Evolutionary conservation across 768 basidiomycete species (phyloP).

Genomic region (Amanita pseudoporphyria): DNA sequence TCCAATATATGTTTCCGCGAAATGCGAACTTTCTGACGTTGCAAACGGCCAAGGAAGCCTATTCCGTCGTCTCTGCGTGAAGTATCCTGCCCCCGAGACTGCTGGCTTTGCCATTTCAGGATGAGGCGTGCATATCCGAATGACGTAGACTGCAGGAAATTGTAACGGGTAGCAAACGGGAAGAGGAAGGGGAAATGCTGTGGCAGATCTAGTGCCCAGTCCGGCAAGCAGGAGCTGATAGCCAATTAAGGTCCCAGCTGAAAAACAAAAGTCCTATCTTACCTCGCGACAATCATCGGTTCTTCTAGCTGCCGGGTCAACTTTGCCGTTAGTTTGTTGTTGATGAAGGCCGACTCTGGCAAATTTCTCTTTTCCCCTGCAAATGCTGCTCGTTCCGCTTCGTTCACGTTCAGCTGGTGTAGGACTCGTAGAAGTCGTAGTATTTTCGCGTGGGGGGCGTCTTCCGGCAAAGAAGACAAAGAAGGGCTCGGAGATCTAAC

Average conservation of each 20-base stretch:
- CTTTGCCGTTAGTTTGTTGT: conserved; percentile 97
- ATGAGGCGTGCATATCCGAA: conserved; percentile 97
- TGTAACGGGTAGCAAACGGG: conserved; percentile 96
- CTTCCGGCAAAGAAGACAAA: conserved; percentile 74
- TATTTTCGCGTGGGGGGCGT: conserved; percentile 83
- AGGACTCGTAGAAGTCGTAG: conserved; percentile 83
- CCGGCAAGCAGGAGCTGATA: conserved; percentile 83
- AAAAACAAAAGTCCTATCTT: conserved; percentile 3
- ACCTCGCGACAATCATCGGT: conserved; percentile 99
- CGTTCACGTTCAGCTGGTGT: conserved; percentile 71
- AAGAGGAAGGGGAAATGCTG: conserved; percentile 98
- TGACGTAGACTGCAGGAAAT: conserved; percentile 94
- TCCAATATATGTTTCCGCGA: conserved; percentile 92
- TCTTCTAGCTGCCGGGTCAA: conserved; percentile 96
- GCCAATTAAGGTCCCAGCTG: not conserved
- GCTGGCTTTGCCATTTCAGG: conserved; percentile 89
- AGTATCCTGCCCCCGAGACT: conserved; percentile 66
- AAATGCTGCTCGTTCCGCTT: conserved; percentile 48
- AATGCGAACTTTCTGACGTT: conserved; percentile 94
- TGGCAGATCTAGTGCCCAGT: conserved; percentile 94
- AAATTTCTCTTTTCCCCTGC: conserved; percentile 47
- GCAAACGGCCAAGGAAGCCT: conserved; percentile 84
- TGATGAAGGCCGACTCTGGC: conserved; percentile 82
- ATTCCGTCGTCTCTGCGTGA: conserved; percentile 85
- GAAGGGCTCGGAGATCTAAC: conserved; percentile 56